Evolutionary conservation across 2,329 filamentous ascomycete species (phyloP).

Genomic region (Phyllosticta paracitricarpa): DNA sequence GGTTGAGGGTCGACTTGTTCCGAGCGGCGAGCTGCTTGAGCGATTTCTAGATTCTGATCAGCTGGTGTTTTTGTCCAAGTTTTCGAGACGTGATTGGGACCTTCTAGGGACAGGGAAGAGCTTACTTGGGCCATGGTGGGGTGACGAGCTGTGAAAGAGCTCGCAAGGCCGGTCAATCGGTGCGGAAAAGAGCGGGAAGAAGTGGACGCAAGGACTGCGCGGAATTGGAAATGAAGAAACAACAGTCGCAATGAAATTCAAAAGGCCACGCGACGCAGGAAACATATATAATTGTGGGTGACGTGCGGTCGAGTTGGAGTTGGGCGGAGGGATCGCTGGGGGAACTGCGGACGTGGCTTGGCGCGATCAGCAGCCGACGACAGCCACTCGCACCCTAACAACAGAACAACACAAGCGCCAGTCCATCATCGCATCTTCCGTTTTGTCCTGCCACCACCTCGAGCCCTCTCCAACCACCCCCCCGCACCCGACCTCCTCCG

Average conservation of each 20-base stretch:
- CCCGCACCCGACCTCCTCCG: background rate
- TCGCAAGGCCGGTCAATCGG: background rate
- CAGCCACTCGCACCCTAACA: background rate
- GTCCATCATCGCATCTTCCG: background rate
- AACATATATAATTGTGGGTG: background rate
- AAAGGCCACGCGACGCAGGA: background rate
- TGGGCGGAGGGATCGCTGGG: background rate
- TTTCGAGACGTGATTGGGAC: background rate
- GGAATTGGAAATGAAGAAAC: no score
- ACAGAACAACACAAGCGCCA: background rate
- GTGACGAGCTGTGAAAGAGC: background rate
- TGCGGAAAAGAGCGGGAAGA: background rate
- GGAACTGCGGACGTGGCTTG: background rate
- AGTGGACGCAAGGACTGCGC: background rate
- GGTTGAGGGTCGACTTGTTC: conserved; percentile 68
- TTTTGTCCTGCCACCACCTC: background rate
- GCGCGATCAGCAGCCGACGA: background rate
- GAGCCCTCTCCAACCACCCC: background rate
- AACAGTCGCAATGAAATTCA: background rate
- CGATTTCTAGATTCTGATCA: conserved; percentile 34
- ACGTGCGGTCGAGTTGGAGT: background rate
- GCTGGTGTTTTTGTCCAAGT: background rate
- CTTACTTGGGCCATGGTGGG: background rate
- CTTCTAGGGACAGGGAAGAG: background rate
- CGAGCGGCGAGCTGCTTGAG: conserved; percentile 59